phyloP scores from a whole-genome alignment of 805 yeast species.

The Wickerhamomyces ciferrii region DNA sequence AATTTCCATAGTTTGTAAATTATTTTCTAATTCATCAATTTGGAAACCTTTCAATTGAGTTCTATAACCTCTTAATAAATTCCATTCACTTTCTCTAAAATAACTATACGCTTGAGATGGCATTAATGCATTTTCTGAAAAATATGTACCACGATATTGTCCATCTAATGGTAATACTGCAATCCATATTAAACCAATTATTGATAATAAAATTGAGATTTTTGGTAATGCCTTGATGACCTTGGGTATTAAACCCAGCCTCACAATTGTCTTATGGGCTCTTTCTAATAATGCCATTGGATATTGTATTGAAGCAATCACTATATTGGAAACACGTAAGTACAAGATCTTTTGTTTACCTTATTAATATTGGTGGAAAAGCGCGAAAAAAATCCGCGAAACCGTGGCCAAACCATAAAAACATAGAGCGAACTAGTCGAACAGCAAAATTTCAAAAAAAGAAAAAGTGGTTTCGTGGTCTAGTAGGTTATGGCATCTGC shows the following conservation, averaged over 20 bases:
- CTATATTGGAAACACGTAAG: neutral
- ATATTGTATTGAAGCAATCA: too few species aligned
- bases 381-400: too few species aligned
- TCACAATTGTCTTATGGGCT: slow-evolving; percentile 36
- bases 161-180: slow-evolving; percentile 72
- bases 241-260: slow-evolving; percentile 41
- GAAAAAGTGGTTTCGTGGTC: slow-evolving; percentile 82
- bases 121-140: slow-evolving; percentile 93
- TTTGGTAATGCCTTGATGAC: slow-evolving; percentile 36
- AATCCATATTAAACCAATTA: slow-evolving; percentile 55
- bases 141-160: slow-evolving; percentile 75
- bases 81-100: slow-evolving; percentile 94
- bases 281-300: slow-evolving; percentile 42
- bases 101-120: slow-evolving; percentile 94
- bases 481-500: slow-evolving; percentile 99
- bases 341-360: neutral
- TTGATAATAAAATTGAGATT: slow-evolving; percentile 34
- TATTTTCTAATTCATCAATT: slow-evolving; percentile 27
- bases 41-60: slow-evolving; percentile 32
- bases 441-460: neutral
- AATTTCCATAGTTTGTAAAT: slow-evolving; percentile 35
- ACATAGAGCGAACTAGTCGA: too few species aligned
- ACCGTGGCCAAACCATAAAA: neutral
- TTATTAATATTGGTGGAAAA: neutral
- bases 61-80: slow-evolving; percentile 79